Base-by-base conservation (phyloP, 768 basidiomycete genomes). In the Multifurca ochricompacta region DNA sequence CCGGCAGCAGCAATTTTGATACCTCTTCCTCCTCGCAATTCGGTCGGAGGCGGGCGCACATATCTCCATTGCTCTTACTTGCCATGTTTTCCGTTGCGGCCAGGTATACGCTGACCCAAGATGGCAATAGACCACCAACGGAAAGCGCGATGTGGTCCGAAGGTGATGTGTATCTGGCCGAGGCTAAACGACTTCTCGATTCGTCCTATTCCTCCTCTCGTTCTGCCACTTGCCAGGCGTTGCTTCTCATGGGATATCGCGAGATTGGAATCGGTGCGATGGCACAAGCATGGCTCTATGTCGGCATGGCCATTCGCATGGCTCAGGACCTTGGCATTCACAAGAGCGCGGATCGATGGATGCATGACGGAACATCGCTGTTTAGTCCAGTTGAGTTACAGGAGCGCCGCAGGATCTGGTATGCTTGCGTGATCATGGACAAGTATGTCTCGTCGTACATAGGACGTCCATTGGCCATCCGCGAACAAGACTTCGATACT, bases 231-330 rank as follows among this genome's bases (percentile, higher is more conserved):
- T 83, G 83, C 43, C 89, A 91, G 64, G 82, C 90, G 5, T 69
- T 93, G 18, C 74, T 94, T 9, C 75, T 94, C 9, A 77, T 92
- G 70, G 85, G 85, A 6, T 92, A 87, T 64, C 77, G 91, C 7
- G 90, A 94, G 68, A 78, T 91, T 37, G 91, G 91, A 3, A 87
- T 91, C 54, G 91, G 88, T 41, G 81, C 87, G 16, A 94, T 92
- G 90, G 84, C 85, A 7, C 81, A 85, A 67, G 84, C 87, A 30
- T 94, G 91, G 91, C 77, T 82, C 9, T 90, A 85, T 64, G 78
- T 83, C 18, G 90, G 91, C 10, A 87, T 90, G 85, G 90, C 86
- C 0, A 83, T 93, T 34, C 78, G 91, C n/a, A 91, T 93, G 89
- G 89, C 89, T 14, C 89, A 90, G 68, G 89, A 91, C 67, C 67